A percentile compares a stretch with the other conserved stretches of the same genome.
Conservation (phyloP, 371 early-diverging fungal genomes). For the Mucor piriformis region DNA sequence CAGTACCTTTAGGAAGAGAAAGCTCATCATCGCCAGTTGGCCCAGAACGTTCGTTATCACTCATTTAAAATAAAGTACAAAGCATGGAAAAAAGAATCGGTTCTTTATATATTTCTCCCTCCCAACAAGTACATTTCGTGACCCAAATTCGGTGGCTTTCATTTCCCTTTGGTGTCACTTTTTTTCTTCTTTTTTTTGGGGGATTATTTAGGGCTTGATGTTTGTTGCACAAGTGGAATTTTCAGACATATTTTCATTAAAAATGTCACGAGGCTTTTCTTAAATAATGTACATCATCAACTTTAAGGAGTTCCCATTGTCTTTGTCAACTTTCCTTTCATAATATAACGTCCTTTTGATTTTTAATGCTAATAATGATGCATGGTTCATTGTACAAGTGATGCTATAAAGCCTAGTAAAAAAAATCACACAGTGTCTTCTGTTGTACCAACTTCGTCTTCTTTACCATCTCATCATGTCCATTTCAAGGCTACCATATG, state of each 20-base stretch:
- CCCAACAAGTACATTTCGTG: constrained; percentile 1
- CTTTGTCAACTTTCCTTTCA: too few relatives aligned
- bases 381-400: too few relatives aligned
- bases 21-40: constrained; percentile 76
- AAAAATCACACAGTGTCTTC: too few relatives aligned
- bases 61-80: constrained; percentile 51
- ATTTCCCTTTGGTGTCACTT: constrained; percentile 1
- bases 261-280: too few relatives aligned
- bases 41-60: constrained; percentile 74
- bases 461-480: too few relatives aligned
- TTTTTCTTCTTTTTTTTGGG: not conserved
- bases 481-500: too few relatives aligned
- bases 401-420: too few relatives aligned
- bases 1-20: constrained; percentile 84
- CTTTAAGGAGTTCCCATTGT: too few relatives aligned
- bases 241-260: not conserved
- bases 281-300: too few relatives aligned
- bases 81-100: not conserved
- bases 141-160: constrained; percentile 5
- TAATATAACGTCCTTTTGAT: too few relatives aligned
- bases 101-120: not conserved
- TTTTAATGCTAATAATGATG: too few relatives aligned
- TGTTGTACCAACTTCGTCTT: too few relatives aligned
- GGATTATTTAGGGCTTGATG: not conserved
- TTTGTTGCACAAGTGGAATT: not conserved